Base-by-base conservation (phyloP, 495 filamentous ascomycete genomes). In the Penicillium steckii region DNA sequence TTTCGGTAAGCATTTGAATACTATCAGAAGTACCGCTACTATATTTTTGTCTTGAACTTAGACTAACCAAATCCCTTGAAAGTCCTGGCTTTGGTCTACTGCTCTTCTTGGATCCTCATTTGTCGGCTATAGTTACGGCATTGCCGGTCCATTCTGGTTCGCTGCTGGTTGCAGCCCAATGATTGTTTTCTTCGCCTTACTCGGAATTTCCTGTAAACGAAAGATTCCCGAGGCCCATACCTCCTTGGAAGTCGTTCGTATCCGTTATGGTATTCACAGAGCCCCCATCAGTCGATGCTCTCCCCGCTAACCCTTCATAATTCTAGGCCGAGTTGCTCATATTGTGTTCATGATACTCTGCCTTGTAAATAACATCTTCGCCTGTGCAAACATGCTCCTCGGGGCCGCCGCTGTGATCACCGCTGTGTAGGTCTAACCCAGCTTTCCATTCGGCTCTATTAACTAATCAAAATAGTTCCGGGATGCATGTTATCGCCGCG, bases 161-260 rank as follows among this genome's bases (percentile, higher is more conserved):
- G 74, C 67, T 27, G 71, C 71, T 19, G 68, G 72, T 13, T 74
- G 67, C 15, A 75, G 73, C 27, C 66, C 65, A 0, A 76, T 77
- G 67, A 76, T 78, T 47, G 63, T 75, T 17, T 65, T 78, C 35
- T 79, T 79, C 33, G 71, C 75, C 1, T 52, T 75, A 1, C 57
- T 76, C 17, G 75, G 73, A n/a, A 70, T 77, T 21, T 70, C 72
- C 15, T 66, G 73, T 52, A 80, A 80, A 48, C 52, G 61, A n/a
- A 74, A 72, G 51, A 71, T 74, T 9, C 72, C 73, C 1, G 66
- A 71, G 35, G 74, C 74, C 4, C 71, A 76, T 55, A 78, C 75
- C 3, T 71, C 71, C 17, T 60, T 77, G 1, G 73, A 77, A 40
- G 57, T 77, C 8, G 64, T 73, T 40, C 60, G 61, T 2, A 62